Evolutionary conservation across 352 stramenopile species (phyloP), one percentile per base, ranked within the genome.

Genomic region (Blastocystis sp.): DNA sequence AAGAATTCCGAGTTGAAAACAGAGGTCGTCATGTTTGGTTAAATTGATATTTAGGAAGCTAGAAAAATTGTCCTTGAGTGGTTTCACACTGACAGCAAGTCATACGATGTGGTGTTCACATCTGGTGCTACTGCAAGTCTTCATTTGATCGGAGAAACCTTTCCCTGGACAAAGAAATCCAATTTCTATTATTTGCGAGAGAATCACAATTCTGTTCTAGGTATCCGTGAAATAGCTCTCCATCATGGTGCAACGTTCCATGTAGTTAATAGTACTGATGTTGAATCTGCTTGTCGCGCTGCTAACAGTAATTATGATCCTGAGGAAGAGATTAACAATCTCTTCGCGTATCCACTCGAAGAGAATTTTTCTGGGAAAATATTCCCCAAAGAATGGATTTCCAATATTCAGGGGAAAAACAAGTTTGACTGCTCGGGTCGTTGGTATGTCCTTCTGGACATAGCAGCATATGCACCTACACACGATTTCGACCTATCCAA

Each of bases 381-480:
- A 6, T 87, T 58, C 60, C 76, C 76, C 5, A 59, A 59, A 51
- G 51, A 87, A 15, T 87, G 60, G 57, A 87, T 87, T 35, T 57
- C 59, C 0, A 33, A 54, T 6, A 75, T 87, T 35, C 76, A 87
- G 1, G 76, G 76, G 30, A 75, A 87, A 44, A 75, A 87, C 22
- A 37, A 40, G 19, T 87, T 87, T 42, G 17, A 76, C 13, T 75
- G 60, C 22, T 17, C 13, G 48, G 76, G 76, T 17, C 60, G 48
- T 19, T 87, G 76, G 76, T 75, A 35, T 51, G 76, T 87, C 1
- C n/a, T 87, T 1, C 37, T 87, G 19, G 93, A 95, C 89, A 91
- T 91, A 70, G 92, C 93, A 35, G 94, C 93, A 89, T 92, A 92
- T 53, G 91, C 91, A 22, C 90, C 90, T 51, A 93, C 92, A 19